Base-by-base conservation (phyloP, 1,139 yeast genomes). In the Scheffersomyces titani region DNA sequence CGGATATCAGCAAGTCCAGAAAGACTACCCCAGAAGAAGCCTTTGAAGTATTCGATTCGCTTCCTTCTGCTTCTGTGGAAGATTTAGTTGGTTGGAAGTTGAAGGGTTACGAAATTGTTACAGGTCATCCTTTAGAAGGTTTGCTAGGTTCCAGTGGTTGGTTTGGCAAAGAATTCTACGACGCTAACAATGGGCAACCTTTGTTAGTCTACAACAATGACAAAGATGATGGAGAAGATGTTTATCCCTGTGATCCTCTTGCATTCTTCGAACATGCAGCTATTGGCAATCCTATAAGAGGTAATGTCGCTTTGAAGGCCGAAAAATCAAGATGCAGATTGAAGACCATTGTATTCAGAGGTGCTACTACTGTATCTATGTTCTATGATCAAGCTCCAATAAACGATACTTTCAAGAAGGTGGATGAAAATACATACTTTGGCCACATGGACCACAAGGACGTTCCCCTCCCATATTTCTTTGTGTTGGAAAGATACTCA, bases 401-500 rank as follows among this genome's bases (percentile, higher is more conserved):
- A 21, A 52, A 52, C 49, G 55, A 52, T 19, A 49, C 55, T 11
- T 52, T 52, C 48, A 52, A 50, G 46, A 52, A 52, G 40, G 55
- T 52, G 13, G 52, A 52, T 49, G 52, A 52, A 7, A 50, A 49
- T 22, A 52, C 55, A 11, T 20, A 50, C 45, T 52, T 40, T 21
- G 55, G 55, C 16, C 19, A 53, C 47, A 50, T 46, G 49, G 49
- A 46, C 22, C 20, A 46, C 22, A 46, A 46, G 49, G 49, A 20
- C 2, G 49, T 19, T 9, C 49, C 49, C 20, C 24, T 22, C 19
- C 49, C 49, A 6, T 46, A 46, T 18, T 46, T 46, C 18, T 46
- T 46, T 7, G 20, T 19, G 6, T 46, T 46, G n/a, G 18, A 13
- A 22, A 46, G 19, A 16, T 19, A 46, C 22, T 11, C 20, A 7